A percentile compares a stretch with the other conserved stretches of the same genome.
Conservation (phyloP, 495 filamentous ascomycete species). For the Penicillium silybi region DNA sequence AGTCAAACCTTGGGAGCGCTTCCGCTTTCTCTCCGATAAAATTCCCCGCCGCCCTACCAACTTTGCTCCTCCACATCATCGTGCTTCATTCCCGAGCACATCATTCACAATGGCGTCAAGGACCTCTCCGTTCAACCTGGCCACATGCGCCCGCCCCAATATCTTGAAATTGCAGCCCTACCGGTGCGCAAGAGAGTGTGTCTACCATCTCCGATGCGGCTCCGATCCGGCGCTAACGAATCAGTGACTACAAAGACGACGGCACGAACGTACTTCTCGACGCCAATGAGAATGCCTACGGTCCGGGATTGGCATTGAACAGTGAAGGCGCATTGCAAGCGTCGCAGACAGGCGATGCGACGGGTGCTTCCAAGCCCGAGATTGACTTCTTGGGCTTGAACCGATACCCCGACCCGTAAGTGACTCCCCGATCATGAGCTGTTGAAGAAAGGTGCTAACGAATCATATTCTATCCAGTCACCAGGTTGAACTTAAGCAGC, state of each 20-base stretch:
- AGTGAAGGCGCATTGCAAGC: conserved; percentile 42
- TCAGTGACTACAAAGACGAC: conserved; percentile 97
- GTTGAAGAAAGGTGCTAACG: neutral
- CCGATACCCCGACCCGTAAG: conserved; percentile 90
- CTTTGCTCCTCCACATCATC: conserved; percentile 9
- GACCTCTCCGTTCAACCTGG: conserved; percentile 61
- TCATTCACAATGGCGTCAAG: conserved; percentile 36
- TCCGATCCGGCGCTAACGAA: conserved; percentile 31
- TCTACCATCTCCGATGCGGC: conserved; percentile 10
- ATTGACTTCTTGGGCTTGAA: conserved; percentile 77
- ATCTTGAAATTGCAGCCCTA: conserved; percentile 80
- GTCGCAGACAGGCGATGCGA: conserved; percentile 31
- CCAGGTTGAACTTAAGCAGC: conserved; percentile 78
- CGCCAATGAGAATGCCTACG: conserved; percentile 96
- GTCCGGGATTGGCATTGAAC: conserved; percentile 61
- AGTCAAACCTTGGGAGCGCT: conserved; percentile 3
- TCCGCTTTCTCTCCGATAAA: conserved; percentile 19
- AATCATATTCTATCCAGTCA: conserved; percentile 48
- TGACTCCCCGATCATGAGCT: neutral
- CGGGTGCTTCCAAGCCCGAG: conserved; percentile 35
- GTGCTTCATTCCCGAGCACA: conserved; percentile 1
- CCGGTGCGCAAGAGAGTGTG: conserved; percentile 78
- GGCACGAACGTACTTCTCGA: conserved; percentile 95
- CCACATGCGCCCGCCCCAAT: conserved; percentile 79
- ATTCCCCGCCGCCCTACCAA: conserved; percentile 23